Evolutionary conservation across 2,329 filamentous ascomycete genomes (phyloP), one percentile per base, ranked within the genome.

Genomic region (Rhexocercosporidium sp.): DNA sequence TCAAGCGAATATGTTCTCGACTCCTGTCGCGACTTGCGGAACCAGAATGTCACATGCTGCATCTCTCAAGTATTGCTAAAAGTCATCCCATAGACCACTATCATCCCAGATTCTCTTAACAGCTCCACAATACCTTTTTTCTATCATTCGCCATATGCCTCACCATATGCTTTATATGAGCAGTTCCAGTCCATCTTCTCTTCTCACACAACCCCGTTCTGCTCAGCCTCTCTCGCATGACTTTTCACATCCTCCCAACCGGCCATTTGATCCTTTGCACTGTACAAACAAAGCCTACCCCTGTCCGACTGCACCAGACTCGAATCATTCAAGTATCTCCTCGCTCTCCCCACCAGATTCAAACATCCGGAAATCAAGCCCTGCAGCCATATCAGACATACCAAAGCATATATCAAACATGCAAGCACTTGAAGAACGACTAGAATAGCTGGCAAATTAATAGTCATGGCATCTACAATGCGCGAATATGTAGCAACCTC

Each of bases 401-500:
- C 67, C 16, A 69, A 51, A 1, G 66, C 11, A 3, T 56, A 11
- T 9, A 74, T 7, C 1, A 72, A 1, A 1, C 67, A 18, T 14
- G 59, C 56, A 1, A 65, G 68, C 8, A 74, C 12, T 2, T 57
- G 31, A 9, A 54, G 51, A 16, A 73, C 2, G 2, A 75, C 11
- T 1, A 65, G 16, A 56, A 72, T 72, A 44, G 71, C 71, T 0
- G 74, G 74, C 51, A 78, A 27, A 16, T 66, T 65, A 31, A 74
- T 73, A 72, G 20, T 47, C 18, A 75, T 71, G 4, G 72, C 73
- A 8, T 59, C 62, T 1, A 72, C 31, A 1, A 66, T 69, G 12
- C 64, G 66, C 31, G 44, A 57, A 64, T 69, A 71, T 12, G 65
- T 68, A 16, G 71, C 66, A 16, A 62, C 59, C 1, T 83, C 83